Base-by-base conservation (phyloP, 495 filamentous ascomycete genomes). In the Wilcoxina mikolae region DNA sequence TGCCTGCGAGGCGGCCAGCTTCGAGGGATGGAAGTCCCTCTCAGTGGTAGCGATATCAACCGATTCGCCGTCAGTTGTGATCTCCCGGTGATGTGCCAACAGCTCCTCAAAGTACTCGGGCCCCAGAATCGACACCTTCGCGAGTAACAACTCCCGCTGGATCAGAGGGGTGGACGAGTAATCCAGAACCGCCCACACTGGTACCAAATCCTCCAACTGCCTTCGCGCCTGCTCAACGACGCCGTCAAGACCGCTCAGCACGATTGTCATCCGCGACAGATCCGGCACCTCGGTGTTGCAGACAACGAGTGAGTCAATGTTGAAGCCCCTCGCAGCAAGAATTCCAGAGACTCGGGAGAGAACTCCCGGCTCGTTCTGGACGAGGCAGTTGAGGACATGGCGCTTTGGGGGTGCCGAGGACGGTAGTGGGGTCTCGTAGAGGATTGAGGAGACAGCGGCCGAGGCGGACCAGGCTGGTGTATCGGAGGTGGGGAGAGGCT, bases 271-370 rank as follows among this genome's bases (percentile, higher is more conserved):
- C 61, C 91, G 88, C 20, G 87, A 94, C 26, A 98, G 72, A 62
- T 98, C 90, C 60, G 87, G 87, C n/a, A 98, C 90, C 70, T 95
- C 91, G 41, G 91, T 98, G 68, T 84, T 88, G 73, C 91, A 96
- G 35, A 98, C 91, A 46, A 98, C 91, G 54, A 98, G 74, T 53
- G 84, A 90, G 77, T 98, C 91, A 67, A 98, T 98, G 73, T 98
- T 98, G 81, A 98, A 98, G 54, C 91, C 91, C 38, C 91, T 78
- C 25, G 91, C 91, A 15, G 91, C 91, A 27, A 98, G 77, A 66
- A 98, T 96, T 51, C 91, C 91, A 9, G 91, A 95, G 10, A 98
- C 85, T 54, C 91, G 87, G 44, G 88, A 94, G 18, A 98, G 77
- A 51, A 98, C 91, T 69, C 91, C 91, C 42, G 91, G 91, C 71